Evolutionary conservation across 805 yeast species (phyloP), one percentile per base, ranked within the genome.

Genomic region (Cyberlindnera mississippiensis): DNA sequence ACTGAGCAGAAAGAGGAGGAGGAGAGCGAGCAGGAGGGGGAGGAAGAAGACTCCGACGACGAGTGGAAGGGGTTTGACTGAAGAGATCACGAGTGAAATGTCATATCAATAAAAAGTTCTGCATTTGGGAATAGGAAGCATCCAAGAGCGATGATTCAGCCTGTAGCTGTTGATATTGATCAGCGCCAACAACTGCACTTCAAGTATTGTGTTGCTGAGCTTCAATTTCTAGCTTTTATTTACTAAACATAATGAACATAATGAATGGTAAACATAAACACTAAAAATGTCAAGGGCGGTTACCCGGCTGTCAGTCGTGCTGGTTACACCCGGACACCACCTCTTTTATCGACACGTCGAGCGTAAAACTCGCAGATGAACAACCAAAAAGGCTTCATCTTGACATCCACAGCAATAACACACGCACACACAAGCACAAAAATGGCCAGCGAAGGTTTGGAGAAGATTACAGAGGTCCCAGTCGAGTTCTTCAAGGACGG

Each of bases 401-500:
- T 15, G 20, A 14, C 11, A 19, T 30, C 22, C n/a, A 34, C 33
- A 10, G 7, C 26, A 12, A 30, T n/a, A 33, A 12, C 34, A 35
- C 19, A 29, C 24, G 22, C 28, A 12, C 34, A 35, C 19, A 29
- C 24, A 27, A 11, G 28, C 13, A 13, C 10, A 22, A 50, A 43
- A 37, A 61, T 61, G 66, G 66, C 66, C 41, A 75, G 76, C 57
- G 82, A 77, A 61, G 81, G 81, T 55, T 71, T 80, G 59, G 95
- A 85, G 64, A 85, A 83, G 64, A 59, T 85, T 45, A 75, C 88
- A 30, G 95, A 90, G 64, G 83, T 86, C 47, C 96, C 98, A 57
- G 75, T 81, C 50, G 96, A 88, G 62, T 88, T 91, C 72, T 71
- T 89, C 68, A 86, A 80, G 68, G 97, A 93, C 59, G 96, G 98